Evolutionary conservation across 495 filamentous ascomycete genomes (phyloP).

Genomic region (Amorphotheca resinae): DNA sequence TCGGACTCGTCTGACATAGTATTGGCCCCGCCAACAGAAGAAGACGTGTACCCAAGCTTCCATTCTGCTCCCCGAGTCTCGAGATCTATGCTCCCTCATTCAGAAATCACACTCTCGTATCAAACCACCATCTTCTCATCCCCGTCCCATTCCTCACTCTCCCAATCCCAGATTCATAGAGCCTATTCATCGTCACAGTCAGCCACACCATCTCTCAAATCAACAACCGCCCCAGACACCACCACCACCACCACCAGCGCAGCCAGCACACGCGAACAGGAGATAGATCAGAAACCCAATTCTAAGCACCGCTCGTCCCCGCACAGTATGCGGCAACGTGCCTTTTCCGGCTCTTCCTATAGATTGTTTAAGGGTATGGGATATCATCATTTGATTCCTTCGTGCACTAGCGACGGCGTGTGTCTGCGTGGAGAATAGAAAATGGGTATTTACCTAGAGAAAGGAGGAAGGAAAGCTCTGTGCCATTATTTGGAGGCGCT

Average conservation of each 20-base stretch:
- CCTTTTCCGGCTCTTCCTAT: conserved; percentile 6
- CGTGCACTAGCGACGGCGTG: no score
- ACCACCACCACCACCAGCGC: background rate
- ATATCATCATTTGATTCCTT: conserved; percentile 4
- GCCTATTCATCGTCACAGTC: background rate
- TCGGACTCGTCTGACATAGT: no score
- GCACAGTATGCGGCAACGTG: background rate
- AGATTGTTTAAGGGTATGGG: conserved; percentile 1
- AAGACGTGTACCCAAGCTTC: no score
- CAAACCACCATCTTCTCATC: no score
- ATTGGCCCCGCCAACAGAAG: no score
- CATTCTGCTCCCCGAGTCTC: no score
- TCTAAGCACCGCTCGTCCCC: conserved; percentile 6
- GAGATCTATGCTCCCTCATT: no score
- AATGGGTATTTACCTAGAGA: no score
- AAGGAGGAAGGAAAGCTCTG: no score
- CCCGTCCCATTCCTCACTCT: background rate
- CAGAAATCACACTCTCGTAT: no score
- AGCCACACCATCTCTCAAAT: background rate
- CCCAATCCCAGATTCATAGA: background rate
- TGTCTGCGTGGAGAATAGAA: no score
- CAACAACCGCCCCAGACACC: background rate
- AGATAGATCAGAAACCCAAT: conserved; percentile 2
- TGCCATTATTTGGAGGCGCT: no score
- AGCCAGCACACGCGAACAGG: background rate